phyloP scores from a whole-genome alignment of 2,329 filamentous ascomycete genomes.

The Tolypocladium nubicola region DNA sequence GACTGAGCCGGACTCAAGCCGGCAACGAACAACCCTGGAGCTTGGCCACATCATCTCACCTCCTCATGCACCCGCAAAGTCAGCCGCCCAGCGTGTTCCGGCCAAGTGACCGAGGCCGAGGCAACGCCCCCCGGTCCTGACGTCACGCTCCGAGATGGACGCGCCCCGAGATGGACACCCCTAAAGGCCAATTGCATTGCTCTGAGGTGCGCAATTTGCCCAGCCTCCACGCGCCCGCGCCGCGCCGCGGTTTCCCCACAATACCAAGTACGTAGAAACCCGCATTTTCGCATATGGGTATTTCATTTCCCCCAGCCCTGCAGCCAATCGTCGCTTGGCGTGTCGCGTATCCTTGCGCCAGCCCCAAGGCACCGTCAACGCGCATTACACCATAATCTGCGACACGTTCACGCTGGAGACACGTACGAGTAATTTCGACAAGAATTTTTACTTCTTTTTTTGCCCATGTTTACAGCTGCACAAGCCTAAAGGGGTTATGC shows the following conservation, averaged over 20 bases:
- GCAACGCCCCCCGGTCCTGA: not conserved
- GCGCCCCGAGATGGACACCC: not conserved
- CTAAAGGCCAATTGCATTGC: not conserved
- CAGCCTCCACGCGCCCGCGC: not conserved
- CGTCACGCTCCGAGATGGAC: not conserved
- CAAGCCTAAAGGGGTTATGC: slow-evolving; percentile 7
- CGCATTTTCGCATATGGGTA: not conserved
- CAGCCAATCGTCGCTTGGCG: not conserved
- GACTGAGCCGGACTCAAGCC: too few relatives aligned
- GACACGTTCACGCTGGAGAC: not conserved
- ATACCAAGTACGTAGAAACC: not conserved
- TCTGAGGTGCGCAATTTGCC: not conserved
- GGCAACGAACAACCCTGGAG: not conserved
- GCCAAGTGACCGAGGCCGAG: not conserved
- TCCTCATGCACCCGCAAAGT: not conserved
- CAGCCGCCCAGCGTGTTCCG: not conserved
- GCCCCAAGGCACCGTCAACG: not conserved
- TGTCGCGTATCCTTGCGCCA: not conserved
- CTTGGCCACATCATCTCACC: not conserved
- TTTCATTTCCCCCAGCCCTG: not conserved
- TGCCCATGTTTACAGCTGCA: slow-evolving; percentile 22
- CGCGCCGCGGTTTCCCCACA: not conserved
- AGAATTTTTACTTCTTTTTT: slow-evolving; percentile 25
- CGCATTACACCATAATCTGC: too few relatives aligned
- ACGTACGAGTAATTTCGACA: not conserved